Evolutionary conservation across 2,329 filamentous ascomycete genomes (phyloP).

Genomic region (Claviceps humidiphila): DNA sequence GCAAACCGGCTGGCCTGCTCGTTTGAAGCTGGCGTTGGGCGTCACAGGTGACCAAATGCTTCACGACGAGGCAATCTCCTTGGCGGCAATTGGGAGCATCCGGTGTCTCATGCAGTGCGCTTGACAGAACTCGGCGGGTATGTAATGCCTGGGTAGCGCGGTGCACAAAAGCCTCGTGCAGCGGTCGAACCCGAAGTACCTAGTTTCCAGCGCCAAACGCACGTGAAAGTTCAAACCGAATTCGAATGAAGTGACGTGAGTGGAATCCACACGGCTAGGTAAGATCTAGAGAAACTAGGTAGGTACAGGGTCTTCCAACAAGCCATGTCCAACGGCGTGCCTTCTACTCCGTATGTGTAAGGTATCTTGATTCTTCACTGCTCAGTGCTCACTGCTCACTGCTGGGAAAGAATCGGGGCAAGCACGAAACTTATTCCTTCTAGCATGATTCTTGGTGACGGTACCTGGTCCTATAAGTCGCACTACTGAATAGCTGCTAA

Average conservation of each 20-base stretch:
- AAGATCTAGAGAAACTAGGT: not conserved
- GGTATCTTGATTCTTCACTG: too few relatives aligned
- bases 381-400: too few relatives aligned
- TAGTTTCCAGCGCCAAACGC: not conserved
- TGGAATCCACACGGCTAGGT: not conserved
- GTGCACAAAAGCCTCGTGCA: not conserved
- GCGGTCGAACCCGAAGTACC: not conserved
- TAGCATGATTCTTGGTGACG: too few relatives aligned
- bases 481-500: too few relatives aligned
- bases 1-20: not conserved
- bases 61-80: not conserved
- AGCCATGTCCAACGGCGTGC: too few relatives aligned
- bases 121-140: not conserved
- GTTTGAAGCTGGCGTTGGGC: not conserved
- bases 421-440: too few relatives aligned
- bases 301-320: too few relatives aligned
- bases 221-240: not conserved
- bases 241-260: not conserved
- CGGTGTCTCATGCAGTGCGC: not conserved
- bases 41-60: not conserved
- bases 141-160: not conserved
- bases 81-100: not conserved
- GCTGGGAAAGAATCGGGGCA: too few relatives aligned
- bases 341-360: too few relatives aligned
- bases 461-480: too few relatives aligned